Percentiles rank a stretch among this genome's conserved stretches.
phyloP scores from a whole-genome alignment of 148 eudicot species.

The Heliosperma pusillum region DNA sequence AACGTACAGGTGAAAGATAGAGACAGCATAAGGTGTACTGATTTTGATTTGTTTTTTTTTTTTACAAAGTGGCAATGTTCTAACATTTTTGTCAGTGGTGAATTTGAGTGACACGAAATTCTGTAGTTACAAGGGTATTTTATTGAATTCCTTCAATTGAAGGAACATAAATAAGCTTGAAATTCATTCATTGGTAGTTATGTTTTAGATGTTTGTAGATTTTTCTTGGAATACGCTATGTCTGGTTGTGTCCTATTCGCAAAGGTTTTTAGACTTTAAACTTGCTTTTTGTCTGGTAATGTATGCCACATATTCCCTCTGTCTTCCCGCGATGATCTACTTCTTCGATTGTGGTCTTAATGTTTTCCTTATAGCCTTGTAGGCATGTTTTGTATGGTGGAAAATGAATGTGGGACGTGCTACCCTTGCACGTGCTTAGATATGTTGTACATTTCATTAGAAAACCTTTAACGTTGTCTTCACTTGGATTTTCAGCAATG shows the following conservation, averaged over 20 bases:
- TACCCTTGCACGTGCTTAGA: too few relatives aligned
- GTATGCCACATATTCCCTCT: background rate
- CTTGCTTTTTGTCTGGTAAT: background rate
- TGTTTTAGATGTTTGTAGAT: background rate
- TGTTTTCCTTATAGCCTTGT: too few relatives aligned
- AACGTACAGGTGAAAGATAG: too few relatives aligned
- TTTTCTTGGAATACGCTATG: background rate
- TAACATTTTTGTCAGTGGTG: background rate
- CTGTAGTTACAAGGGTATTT: background rate
- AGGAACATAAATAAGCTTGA: background rate
- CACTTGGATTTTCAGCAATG: slow-evolving; percentile 58
- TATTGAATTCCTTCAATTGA: slow-evolving; percentile 3
- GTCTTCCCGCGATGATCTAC: too few relatives aligned
- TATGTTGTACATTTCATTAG: background rate
- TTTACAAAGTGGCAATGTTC: background rate
- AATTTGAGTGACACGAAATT: background rate
- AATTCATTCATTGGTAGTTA: background rate
- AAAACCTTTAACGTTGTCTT: slow-evolving; percentile 13
- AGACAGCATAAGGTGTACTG: too few relatives aligned
- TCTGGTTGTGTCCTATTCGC: background rate
- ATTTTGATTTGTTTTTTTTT: background rate
- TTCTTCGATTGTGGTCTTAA: too few relatives aligned
- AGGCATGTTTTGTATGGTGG: too few relatives aligned
- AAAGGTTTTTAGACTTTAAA: background rate
- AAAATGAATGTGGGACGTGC: too few relatives aligned